phyloP scores from a whole-genome alignment of 345 rosid genomes.

The Eucalyptus marginata region DNA sequence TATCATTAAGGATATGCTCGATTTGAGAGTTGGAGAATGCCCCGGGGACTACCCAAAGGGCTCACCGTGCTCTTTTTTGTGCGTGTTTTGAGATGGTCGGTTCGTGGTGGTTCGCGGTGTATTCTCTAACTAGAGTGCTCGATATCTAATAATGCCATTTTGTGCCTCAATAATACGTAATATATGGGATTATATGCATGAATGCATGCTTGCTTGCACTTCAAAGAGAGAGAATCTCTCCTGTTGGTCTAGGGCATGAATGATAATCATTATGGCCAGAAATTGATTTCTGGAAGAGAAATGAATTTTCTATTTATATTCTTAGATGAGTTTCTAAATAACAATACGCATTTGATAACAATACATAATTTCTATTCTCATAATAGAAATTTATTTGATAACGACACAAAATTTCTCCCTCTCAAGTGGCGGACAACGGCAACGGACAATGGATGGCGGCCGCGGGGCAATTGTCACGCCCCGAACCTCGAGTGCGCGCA shows the following conservation, averaged over 20 bases:
- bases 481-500: too few relatives aligned
- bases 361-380: too few relatives aligned
- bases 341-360: too few relatives aligned
- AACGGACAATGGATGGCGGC: too few relatives aligned
- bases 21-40: neutral
- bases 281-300: too few relatives aligned
- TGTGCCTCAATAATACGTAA: neutral
- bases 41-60: neutral
- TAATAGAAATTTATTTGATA: too few relatives aligned
- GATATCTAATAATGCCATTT: neutral
- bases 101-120: neutral
- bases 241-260: fast-evolving
- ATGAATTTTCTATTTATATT: too few relatives aligned
- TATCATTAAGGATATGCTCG: neutral
- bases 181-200: neutral
- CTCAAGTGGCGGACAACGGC: too few relatives aligned
- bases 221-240: neutral
- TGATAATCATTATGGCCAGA: too few relatives aligned
- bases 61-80: neutral
- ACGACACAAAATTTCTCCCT: too few relatives aligned
- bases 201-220: neutral
- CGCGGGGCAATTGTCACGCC: too few relatives aligned
- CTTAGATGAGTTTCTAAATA: too few relatives aligned
- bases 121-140: neutral
- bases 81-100: neutral